A percentile compares a stretch with the other conserved stretches of the same genome.
Evolutionary conservation across 495 filamentous ascomycete species (phyloP).

Genomic region (Xylaria sp.): DNA sequence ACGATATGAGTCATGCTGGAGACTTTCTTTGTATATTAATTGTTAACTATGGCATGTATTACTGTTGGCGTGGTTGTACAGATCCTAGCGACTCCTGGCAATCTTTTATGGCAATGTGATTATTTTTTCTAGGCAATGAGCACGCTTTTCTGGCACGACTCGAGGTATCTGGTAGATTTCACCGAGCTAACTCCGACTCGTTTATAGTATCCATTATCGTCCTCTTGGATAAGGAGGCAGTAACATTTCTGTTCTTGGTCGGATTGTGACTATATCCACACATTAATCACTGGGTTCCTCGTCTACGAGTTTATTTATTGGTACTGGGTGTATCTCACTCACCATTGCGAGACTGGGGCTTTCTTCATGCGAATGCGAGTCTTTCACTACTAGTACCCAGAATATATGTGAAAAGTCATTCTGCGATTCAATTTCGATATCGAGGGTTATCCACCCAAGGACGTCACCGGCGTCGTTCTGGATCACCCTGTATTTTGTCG

Average conservation of each 20-base stretch:
- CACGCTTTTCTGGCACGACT: conserved; percentile 3
- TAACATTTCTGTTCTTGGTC: not conserved
- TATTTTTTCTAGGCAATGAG: not conserved
- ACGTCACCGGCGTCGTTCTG: not conserved
- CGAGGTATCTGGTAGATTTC: not conserved
- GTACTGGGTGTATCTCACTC: not conserved
- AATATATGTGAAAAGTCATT: not conserved
- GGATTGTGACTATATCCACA: not conserved
- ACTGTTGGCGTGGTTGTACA: no score
- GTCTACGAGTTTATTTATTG: not conserved
- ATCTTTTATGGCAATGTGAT: no score
- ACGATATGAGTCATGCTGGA: no score
- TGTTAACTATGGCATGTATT: no score
- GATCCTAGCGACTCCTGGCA: no score
- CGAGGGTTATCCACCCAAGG: conserved; percentile 14
- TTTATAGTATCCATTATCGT: not conserved
- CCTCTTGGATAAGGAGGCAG: conserved; percentile 4
- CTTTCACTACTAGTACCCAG: conserved; percentile 3
- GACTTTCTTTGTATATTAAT: no score
- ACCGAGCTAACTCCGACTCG: conserved; percentile 11
- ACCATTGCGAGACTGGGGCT: not conserved
- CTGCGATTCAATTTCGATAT: not conserved
- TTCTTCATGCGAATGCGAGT: conserved; percentile 15
- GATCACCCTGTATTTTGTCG: conserved; percentile 1
- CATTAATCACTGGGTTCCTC: not conserved